Base-by-base conservation (phyloP, 2,329 filamentous ascomycete genomes). In the Cytospora leucostoma region DNA sequence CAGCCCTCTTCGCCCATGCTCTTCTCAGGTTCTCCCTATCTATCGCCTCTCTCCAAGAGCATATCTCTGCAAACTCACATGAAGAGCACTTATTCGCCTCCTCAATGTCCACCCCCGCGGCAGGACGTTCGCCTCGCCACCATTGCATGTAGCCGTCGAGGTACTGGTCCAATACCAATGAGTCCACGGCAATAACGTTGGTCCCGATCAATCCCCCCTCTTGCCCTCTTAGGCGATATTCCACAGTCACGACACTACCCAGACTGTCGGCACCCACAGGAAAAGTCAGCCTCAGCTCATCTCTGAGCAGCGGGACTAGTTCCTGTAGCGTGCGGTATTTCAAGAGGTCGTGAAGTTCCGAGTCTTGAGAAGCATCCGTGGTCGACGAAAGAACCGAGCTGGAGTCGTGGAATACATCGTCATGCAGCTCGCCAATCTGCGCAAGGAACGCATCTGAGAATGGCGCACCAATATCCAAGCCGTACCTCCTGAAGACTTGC, bases 21-120 rank as follows among this genome's bases (percentile, higher is more conserved):
- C 64, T 66, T 11, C 64, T 55, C 49, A 74, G 35, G 7, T 69
- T 68, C 71, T 90, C 86, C 65, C 86, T 82, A 61, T 93, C 86
- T 75, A 90, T 88, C 12, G 81, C 80, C 69, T 83, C 80, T 44
- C 93, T 81, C 94, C 94, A 98, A 13, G 84, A 82, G 73, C 94
- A 98, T 2, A 79, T 81, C 2, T 91, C 88, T 0, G 83, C 85
- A 74, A 97, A 97, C 68, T 96, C 92, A 71, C 94, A 98, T 32
- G 82, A 86, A 21, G 86, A 79, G 73, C 94, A 98, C 74, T 97
- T 98, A 76, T 89, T 96, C 0, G 92, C 91, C 69, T 97, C 93
- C 70, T 93, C 88, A 7, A 96, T 83, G 7, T 85, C 82, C 3
- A 97, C 93, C 0, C 94, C 94, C 8, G 82, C 81, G 0, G 93